Evolutionary conservation across 768 basidiomycete species (phyloP).

Genomic region (Termitomyces sp.): DNA sequence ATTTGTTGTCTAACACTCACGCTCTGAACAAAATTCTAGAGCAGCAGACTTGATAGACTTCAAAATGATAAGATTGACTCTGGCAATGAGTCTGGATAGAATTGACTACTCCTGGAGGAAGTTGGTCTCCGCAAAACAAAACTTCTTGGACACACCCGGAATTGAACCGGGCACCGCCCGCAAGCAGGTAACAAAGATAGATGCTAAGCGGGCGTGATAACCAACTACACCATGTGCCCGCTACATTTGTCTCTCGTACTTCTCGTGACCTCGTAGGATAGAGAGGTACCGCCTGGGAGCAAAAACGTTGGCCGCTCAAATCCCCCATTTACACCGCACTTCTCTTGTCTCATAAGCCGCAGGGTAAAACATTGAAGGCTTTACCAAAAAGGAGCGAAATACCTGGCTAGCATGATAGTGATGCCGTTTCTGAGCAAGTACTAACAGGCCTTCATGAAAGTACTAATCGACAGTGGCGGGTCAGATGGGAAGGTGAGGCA

Average conservation of each 20-base stretch:
- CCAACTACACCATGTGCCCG: slow-evolving; percentile 5
- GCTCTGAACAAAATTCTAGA: neutral
- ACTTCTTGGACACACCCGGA: neutral
- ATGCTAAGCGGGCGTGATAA: slow-evolving; percentile 4
- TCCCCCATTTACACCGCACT: neutral
- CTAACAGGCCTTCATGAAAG: neutral
- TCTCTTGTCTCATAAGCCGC: neutral
- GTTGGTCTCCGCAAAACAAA: neutral
- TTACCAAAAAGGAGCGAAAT: neutral
- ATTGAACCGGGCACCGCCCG: slow-evolving; percentile 3
- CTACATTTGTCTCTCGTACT: too few species aligned
- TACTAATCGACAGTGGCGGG: neutral
- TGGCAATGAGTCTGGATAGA: neutral
- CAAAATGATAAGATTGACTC: neutral
- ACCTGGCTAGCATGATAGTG: too few species aligned
- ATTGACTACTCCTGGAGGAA: neutral
- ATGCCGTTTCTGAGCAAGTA: neutral
- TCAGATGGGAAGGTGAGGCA: neutral
- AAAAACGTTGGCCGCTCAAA: neutral
- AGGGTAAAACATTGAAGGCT: neutral
- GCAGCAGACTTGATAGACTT: neutral
- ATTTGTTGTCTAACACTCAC: neutral
- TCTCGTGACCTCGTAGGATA: too few species aligned
- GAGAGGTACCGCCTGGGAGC: too few species aligned
- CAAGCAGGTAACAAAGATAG: too few species aligned